A percentile compares a stretch with the other conserved stretches of the same genome.
Conservation (phyloP, 306 rosid genomes). For the Gleditsia sinensis region DNA sequence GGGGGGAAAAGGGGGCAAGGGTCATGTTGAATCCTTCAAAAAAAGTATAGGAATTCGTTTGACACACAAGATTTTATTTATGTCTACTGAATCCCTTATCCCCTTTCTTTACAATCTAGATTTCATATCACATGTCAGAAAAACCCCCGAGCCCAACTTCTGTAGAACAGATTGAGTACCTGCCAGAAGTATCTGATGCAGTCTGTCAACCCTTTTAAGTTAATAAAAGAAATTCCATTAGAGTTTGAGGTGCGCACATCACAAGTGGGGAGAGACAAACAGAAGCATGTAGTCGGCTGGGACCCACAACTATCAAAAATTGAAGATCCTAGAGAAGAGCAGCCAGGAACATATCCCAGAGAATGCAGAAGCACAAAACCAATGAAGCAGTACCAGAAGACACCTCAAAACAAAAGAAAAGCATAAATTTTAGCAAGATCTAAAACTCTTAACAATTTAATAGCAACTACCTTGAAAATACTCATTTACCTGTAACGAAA, state of each 20-base stretch:
- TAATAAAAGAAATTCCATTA: conserved; percentile 43
- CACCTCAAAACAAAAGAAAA: conserved; percentile 62
- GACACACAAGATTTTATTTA: not conserved
- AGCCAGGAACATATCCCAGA: conserved; percentile 52
- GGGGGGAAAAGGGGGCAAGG: not conserved
- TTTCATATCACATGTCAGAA: not conserved
- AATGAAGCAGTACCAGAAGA: conserved; percentile 79
- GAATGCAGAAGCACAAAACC: conserved; percentile 71
- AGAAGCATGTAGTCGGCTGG: conserved; percentile 59
- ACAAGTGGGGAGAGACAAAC: conserved; percentile 56
- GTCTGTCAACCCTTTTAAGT: conserved; percentile 50
- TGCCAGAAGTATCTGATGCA: conserved; percentile 59
- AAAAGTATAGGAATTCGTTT: not conserved
- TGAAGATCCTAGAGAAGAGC: conserved; percentile 69
- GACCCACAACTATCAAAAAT: conserved; percentile 67
- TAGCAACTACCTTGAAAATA: conserved; percentile 42
- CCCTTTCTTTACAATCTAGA: not conserved
- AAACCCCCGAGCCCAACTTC: conserved; percentile 46
- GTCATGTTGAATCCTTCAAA: not conserved
- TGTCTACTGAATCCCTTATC: not conserved
- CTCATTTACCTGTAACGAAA: conserved; percentile 42
- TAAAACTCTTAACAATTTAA: conserved; percentile 47
- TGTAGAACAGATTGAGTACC: conserved; percentile 60
- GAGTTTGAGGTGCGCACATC: conserved; percentile 51
- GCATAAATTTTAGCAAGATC: conserved; percentile 62